These are phyloP conservation scores for Talaromyces verruculosus DNA, from an alignment of 2,329 filamentous ascomycete species.

Conservation along the genomic window DNA sequence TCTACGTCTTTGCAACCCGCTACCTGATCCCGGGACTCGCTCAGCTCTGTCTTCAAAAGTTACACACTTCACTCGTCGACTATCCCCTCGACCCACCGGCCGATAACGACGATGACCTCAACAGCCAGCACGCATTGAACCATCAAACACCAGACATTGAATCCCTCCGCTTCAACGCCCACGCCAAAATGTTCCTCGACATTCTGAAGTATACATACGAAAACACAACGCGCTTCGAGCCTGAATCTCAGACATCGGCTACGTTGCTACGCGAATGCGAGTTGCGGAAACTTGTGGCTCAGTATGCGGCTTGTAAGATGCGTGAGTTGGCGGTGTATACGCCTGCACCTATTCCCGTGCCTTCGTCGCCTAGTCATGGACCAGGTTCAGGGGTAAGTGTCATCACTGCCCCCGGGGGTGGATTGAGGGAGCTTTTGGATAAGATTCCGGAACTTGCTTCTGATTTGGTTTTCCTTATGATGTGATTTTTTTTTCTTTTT, in stretches of 20 bases:
- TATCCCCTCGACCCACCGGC: slow-evolving; percentile 30
- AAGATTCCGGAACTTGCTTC: slow-evolving; percentile 42
- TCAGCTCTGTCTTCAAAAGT: slow-evolving; percentile 42
- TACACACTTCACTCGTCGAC: slow-evolving; percentile 39
- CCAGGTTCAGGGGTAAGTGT: slow-evolving; percentile 17
- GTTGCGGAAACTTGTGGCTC: slow-evolving; percentile 41
- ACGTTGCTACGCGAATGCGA: slow-evolving; percentile 42
- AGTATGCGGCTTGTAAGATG: slow-evolving; percentile 44
- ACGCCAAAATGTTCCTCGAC: slow-evolving; percentile 39
- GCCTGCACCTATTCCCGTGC: slow-evolving; percentile 20
- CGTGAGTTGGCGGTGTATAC: slow-evolving; percentile 38
- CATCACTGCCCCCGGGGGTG: slow-evolving; percentile 21
- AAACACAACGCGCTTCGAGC: slow-evolving; percentile 42
- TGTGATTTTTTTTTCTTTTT: slow-evolving; percentile 5
- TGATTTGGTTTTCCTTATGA: slow-evolving; percentile 45
- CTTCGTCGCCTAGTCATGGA: slow-evolving; percentile 18
- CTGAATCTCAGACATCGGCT: slow-evolving; percentile 37
- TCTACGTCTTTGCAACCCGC: slow-evolving; percentile 46
- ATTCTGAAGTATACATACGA: slow-evolving; percentile 42
- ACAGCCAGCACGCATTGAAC: not conserved
- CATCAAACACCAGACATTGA: slow-evolving; percentile 12
- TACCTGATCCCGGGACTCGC: slow-evolving; percentile 44
- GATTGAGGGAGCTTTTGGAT: slow-evolving; percentile 40
- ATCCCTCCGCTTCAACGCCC: slow-evolving; percentile 29
- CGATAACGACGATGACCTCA: slow-evolving; percentile 24